These are phyloP conservation scores for Calonectria pseudoreteaudii DNA, from an alignment of 2,329 filamentous ascomycete species.

Conservation along the genomic window DNA sequence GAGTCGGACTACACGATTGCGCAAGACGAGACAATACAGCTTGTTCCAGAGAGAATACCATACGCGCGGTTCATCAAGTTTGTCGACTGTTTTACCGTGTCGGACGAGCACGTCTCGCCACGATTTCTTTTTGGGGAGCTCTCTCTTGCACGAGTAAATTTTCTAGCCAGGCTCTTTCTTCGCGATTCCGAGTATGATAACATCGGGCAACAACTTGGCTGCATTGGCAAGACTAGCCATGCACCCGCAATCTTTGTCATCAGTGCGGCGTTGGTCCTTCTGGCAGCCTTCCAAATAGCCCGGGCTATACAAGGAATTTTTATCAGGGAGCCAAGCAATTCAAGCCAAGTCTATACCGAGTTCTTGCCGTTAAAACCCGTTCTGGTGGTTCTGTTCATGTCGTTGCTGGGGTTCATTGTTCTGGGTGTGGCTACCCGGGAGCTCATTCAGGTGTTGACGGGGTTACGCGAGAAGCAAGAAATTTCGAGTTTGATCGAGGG, in stretches of 20 bases:
- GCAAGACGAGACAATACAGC: constrained; percentile 42
- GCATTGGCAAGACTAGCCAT: constrained; percentile 40
- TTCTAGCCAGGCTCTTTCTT: constrained; percentile 39
- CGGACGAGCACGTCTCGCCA: constrained; percentile 41
- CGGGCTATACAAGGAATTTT: background rate
- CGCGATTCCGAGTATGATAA: constrained; percentile 37
- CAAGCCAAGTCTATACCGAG: background rate
- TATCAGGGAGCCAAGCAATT: background rate
- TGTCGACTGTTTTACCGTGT: constrained; percentile 41
- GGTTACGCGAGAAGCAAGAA: background rate
- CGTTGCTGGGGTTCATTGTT: background rate
- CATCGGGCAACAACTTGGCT: constrained; percentile 36
- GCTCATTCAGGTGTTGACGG: background rate
- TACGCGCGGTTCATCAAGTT: constrained; percentile 48
- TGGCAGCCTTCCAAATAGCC: constrained; percentile 38
- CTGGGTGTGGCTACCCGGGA: background rate
- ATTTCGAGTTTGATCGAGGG: background rate
- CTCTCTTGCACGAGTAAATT: constrained; percentile 50
- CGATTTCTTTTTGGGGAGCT: constrained; percentile 54
- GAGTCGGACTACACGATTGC: constrained; percentile 50
- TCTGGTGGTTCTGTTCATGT: background rate
- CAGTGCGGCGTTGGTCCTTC: constrained; percentile 33
- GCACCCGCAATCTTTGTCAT: constrained; percentile 40
- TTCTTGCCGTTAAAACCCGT: background rate
- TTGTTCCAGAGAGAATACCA: constrained; percentile 37